Conservation (phyloP, 805 yeast species). For the Candida palmyrensis region DNA sequence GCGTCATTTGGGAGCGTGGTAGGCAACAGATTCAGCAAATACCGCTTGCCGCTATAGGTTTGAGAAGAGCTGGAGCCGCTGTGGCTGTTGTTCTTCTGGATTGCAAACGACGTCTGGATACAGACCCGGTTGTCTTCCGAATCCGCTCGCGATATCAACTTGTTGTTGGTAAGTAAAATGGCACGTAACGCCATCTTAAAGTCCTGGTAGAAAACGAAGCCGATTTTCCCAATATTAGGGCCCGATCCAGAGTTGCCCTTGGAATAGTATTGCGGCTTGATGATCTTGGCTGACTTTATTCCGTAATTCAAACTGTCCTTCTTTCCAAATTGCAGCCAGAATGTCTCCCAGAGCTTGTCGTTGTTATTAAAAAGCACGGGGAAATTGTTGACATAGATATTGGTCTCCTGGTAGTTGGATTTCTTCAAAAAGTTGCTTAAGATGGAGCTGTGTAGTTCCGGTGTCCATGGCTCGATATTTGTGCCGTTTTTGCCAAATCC, state of each 20-base stretch:
- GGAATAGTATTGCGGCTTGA: conserved; percentile 36
- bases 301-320: conserved; percentile 5
- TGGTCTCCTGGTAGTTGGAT: conserved; percentile 55
- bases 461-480: conserved; percentile 2
- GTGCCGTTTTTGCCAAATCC: conserved; percentile 6
- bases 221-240: conserved; percentile 26
- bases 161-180: conserved; percentile 49
- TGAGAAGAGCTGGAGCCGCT: conserved; percentile 1
- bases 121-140: conserved; percentile 15
- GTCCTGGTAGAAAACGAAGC: conserved; percentile 60
- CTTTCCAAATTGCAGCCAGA: conserved; percentile 36
- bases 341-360: conserved; percentile 35
- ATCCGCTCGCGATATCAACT: conserved; percentile 20
- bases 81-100: conserved; percentile 24
- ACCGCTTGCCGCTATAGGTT: conserved; percentile 2
- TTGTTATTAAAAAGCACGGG: conserved; percentile 53
- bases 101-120: conserved; percentile 37
- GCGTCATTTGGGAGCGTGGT: background rate
- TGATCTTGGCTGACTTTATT: conserved; percentile 37
- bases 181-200: conserved; percentile 60
- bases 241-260: conserved; percentile 10
- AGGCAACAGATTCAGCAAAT: conserved; percentile 2
- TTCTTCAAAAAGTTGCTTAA: conserved; percentile 14
- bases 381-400: conserved; percentile 64
- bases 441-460: conserved; percentile 6